Conservation (phyloP, 768 basidiomycete genomes). For the Amanita fuliginea region DNA sequence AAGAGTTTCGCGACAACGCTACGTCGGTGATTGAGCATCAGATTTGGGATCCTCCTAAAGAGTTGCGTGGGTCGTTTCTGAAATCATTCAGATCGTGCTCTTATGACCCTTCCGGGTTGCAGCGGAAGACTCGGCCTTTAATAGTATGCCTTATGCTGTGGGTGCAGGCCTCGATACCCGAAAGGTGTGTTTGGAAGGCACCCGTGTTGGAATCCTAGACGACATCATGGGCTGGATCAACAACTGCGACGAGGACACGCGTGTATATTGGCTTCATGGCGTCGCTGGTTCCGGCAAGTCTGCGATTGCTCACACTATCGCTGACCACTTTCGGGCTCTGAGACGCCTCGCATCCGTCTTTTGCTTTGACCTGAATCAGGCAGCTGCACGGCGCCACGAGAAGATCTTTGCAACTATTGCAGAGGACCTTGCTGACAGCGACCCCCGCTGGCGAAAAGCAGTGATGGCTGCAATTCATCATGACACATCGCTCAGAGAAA, state of each 20-base stretch:
- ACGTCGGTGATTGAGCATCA: background rate
- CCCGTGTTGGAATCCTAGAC: slow-evolving; percentile 14
- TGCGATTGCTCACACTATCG: too few relatives aligned
- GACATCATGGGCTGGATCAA: slow-evolving; percentile 16
- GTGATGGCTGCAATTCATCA: too few relatives aligned
- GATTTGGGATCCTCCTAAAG: background rate
- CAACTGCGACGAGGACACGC: background rate
- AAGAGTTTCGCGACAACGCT: background rate
- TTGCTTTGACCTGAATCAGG: too few relatives aligned
- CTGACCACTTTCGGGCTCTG: too few relatives aligned
- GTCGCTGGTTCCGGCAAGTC: background rate
- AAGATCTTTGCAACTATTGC: too few relatives aligned
- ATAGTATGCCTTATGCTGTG: background rate
- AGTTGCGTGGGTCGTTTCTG: background rate
- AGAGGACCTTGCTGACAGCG: too few relatives aligned
- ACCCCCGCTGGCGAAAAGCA: too few relatives aligned
- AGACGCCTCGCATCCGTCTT: too few relatives aligned
- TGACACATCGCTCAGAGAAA: background rate
- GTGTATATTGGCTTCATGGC: background rate
- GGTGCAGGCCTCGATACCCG: background rate
- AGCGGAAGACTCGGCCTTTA: background rate
- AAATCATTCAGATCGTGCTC: background rate
- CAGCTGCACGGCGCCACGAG: too few relatives aligned
- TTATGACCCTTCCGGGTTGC: background rate
- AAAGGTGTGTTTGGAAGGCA: slow-evolving; percentile 13